Evolutionary conservation across 345 rosid species (phyloP), one percentile per base, ranked within the genome.

Genomic region (Abelmoschus esculentus): DNA sequence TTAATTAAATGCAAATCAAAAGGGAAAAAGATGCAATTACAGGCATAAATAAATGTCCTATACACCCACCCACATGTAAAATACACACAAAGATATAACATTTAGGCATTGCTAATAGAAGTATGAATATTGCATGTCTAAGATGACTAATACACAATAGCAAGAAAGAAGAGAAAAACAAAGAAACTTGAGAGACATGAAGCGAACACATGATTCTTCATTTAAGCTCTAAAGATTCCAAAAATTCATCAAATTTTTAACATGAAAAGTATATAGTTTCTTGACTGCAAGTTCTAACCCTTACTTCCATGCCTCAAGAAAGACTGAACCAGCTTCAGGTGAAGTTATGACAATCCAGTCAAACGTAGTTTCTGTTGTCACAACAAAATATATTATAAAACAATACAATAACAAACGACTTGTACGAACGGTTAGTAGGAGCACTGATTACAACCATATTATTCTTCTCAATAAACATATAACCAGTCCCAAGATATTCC

Each of bases 281-380:
- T 32, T 3, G 69, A 66, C 57, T 70, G 44, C 26, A 22, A 70
- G 74, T 68, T 65, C 19, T 38, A 75, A 69, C 1, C 66, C 93
- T 87, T 91, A 95, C 96, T 81, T 91, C 98, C 99, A 90, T 2
- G 97, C 96, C 70, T 95, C 83, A 53, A 95, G 86, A 78, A 95
- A 95, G 69, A 95, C 91, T 3, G 92, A 87, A 68, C 87, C 99
- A 7, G 98, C 99, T 83, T 91, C 97, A 55, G 98, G 96, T 58
- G 98, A 95, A 68, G 97, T 95, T 62, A 95, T 90, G 71, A 91
- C 77, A 72, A 95, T 95, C 99, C 99, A 91, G 68, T 95, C 97
- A 78, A 91, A 91, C 15, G 71, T 31, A 40, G 69, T 78, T 75
- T 83, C 98, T 87, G 87, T 76, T 32, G 75, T 55, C 70, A 81